phyloP scores from a whole-genome alignment of 306 rosid species.

The Luffa aegyptiaca region DNA sequence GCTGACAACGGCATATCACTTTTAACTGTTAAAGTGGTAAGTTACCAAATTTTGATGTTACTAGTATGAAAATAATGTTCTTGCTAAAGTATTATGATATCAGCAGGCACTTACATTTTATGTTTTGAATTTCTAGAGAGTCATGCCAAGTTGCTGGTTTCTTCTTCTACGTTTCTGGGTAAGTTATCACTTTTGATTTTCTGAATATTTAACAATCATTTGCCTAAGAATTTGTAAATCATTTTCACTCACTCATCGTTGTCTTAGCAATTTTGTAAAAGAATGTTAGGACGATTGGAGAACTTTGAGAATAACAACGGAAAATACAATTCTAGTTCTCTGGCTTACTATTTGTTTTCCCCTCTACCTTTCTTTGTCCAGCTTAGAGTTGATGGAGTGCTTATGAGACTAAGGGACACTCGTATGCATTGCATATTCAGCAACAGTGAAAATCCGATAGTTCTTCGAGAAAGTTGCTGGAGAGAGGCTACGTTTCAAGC shows the following conservation, averaged over 20 bases:
- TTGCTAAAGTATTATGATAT: slow-evolving; percentile 10
- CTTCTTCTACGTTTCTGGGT: slow-evolving; percentile 96
- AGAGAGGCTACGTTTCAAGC: slow-evolving; percentile 84
- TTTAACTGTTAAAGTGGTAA: slow-evolving; percentile 95
- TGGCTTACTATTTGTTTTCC: not conserved
- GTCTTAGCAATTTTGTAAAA: not conserved
- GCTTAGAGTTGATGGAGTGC: slow-evolving; percentile 98
- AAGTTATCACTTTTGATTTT: slow-evolving; percentile 25
- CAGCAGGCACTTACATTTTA: slow-evolving; percentile 18
- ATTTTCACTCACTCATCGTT: not conserved
- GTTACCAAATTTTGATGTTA: slow-evolving; percentile 11
- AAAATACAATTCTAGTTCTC: not conserved
- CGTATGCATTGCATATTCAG: slow-evolving; percentile 81
- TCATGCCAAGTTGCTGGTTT: slow-evolving; percentile 95
- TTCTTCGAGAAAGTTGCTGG: slow-evolving; percentile 91
- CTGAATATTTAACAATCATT: not conserved
- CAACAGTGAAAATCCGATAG: slow-evolving; percentile 36
- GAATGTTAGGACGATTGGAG: not conserved
- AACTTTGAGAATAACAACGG: not conserved
- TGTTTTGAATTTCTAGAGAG: slow-evolving; percentile 56
- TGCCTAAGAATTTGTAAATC: not conserved
- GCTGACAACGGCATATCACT: slow-evolving; percentile 95
- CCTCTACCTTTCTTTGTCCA: slow-evolving; percentile 21
- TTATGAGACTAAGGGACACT: slow-evolving; percentile 89
- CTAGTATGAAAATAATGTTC: not conserved